Evolutionary conservation across 371 early-diverging fungal species (phyloP).

Genomic region (Zopfochytrium polystomum): DNA sequence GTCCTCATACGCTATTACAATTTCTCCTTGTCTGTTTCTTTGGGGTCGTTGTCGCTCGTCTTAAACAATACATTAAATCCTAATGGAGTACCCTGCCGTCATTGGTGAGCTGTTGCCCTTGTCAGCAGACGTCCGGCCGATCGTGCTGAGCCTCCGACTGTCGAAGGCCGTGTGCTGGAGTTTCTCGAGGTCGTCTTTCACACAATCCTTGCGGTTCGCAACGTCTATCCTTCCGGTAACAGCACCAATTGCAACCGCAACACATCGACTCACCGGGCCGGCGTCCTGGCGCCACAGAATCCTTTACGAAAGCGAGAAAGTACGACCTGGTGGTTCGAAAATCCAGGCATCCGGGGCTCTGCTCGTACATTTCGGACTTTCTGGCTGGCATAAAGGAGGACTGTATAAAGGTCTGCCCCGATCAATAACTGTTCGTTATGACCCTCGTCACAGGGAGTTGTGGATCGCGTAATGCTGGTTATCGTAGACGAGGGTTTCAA

Average conservation of each 20-base stretch:
- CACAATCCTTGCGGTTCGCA: conserved; percentile 52
- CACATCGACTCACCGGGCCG: background rate
- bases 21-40: too few species aligned
- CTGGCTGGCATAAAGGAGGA: conserved; percentile 45
- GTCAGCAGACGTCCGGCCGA: too few species aligned
- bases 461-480: conserved; percentile 41
- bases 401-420: conserved; percentile 40
- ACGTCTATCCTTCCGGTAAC: conserved; percentile 51
- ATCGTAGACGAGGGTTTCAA: conserved; percentile 26
- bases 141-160: too few species aligned
- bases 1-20: too few species aligned
- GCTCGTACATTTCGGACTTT: conserved; percentile 45
- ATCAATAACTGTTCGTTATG: background rate
- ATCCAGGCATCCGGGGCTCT: conserved; percentile 50
- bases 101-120: too few species aligned
- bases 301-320: conserved; percentile 50
- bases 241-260: too few species aligned
- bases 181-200: conserved; percentile 57
- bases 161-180: conserved; percentile 32
- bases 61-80: conserved; percentile 9
- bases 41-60: too few species aligned
- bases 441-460: conserved; percentile 32
- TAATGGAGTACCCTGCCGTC: conserved; percentile 14
- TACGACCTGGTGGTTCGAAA: conserved; percentile 53
- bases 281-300: conserved; percentile 13